Conservation (phyloP, 2,329 filamentous ascomycete genomes). For the Alternaria triticimaculans region DNA sequence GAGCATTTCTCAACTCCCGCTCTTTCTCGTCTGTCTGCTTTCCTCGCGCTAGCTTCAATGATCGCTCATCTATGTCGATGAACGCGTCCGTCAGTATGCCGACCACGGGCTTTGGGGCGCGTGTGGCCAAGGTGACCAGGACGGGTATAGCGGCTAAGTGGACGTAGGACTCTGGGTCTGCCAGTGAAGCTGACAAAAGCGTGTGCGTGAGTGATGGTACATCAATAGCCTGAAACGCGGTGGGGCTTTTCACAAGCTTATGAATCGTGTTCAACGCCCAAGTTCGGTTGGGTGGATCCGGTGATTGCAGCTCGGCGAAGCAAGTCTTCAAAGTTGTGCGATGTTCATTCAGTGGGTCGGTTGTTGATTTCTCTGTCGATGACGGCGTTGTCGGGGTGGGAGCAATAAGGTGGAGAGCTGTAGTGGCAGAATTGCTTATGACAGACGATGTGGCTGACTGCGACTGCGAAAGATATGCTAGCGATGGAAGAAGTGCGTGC, state of each 20-base stretch:
- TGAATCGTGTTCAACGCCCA: conserved; percentile 44
- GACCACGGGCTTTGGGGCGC: conserved; percentile 67
- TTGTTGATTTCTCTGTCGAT: not conserved
- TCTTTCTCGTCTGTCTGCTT: conserved; percentile 29
- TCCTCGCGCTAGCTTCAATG: conserved; percentile 24
- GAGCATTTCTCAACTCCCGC: conserved; percentile 42
- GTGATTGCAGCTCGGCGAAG: conserved; percentile 39
- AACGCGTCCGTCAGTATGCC: conserved; percentile 72
- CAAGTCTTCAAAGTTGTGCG: conserved; percentile 31
- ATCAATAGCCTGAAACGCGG: conserved; percentile 66
- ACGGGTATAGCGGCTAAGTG: conserved; percentile 72
- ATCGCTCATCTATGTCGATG: conserved; percentile 64
- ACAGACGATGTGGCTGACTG: conserved; percentile 19
- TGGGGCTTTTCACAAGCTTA: conserved; percentile 58
- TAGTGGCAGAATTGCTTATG: conserved; percentile 34
- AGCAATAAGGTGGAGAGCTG: conserved; percentile 59
- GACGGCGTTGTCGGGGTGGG: conserved; percentile 57
- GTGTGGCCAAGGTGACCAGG: conserved; percentile 66
- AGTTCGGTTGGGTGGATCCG: conserved; percentile 46
- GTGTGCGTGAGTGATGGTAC: conserved; percentile 70
- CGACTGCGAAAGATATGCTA: conserved; percentile 33
- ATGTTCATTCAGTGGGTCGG: conserved; percentile 58
- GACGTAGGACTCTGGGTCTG: conserved; percentile 74
- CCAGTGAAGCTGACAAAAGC: conserved; percentile 68
- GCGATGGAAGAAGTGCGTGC: conserved; percentile 16